These are phyloP conservation scores for Apiotrichum sp. DNA, from an alignment of 1,284 basidiomycete species.

Conservation along the genomic window DNA sequence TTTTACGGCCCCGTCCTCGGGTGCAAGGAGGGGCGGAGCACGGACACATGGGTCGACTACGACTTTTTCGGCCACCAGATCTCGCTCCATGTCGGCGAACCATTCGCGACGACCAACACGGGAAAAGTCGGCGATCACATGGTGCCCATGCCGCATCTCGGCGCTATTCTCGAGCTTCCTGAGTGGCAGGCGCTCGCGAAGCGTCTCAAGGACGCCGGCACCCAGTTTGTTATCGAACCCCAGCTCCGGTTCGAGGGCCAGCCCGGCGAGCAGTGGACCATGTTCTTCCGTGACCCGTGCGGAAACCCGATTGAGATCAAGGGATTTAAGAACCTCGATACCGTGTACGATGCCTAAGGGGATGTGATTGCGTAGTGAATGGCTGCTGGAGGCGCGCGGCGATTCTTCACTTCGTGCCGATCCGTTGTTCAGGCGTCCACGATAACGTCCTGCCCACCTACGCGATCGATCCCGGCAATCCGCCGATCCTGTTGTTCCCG, in stretches of 20 bases:
- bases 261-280: constrained; percentile 20
- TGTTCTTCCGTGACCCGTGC: constrained; percentile 19
- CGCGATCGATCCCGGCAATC: too few relatives aligned
- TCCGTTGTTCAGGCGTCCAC: too few relatives aligned
- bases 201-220: constrained; percentile 9
- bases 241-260: constrained; percentile 18
- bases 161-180: constrained; percentile 14
- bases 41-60: constrained; percentile 20
- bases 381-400: too few relatives aligned
- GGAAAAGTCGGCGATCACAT: constrained; percentile 20
- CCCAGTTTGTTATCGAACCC: constrained; percentile 18
- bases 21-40: constrained; percentile 15
- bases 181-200: constrained; percentile 14
- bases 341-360: constrained; percentile 12
- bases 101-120: constrained; percentile 16
- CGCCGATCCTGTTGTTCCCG: too few relatives aligned
- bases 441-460: too few relatives aligned
- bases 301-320: constrained; percentile 21
- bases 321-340: constrained; percentile 17
- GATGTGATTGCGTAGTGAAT: too few relatives aligned
- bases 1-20: constrained; percentile 16
- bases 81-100: constrained; percentile 18
- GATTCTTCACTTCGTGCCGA: too few relatives aligned
- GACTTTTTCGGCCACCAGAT: constrained; percentile 23
- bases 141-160: constrained; percentile 20